Conservation (phyloP, 768 basidiomycete species). For the Pilatotrama ljubarskyi region DNA sequence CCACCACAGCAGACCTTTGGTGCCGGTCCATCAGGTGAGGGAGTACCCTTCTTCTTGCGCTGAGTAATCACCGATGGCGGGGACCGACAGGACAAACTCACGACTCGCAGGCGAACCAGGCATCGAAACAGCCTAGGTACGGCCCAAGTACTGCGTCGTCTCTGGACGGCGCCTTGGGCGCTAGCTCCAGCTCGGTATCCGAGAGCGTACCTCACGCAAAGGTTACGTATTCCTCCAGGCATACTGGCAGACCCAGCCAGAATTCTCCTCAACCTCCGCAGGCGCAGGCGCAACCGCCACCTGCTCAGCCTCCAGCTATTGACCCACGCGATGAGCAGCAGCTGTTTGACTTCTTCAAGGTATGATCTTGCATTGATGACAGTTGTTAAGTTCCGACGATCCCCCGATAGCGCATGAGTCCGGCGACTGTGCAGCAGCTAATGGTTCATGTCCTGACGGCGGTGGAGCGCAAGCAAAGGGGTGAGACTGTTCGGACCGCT, state of each 20-base stretch:
- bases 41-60: too few species aligned
- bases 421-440: not conserved
- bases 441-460: constrained; percentile 2
- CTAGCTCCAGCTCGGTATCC: not conserved
- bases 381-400: too few species aligned
- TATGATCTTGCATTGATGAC: not conserved
- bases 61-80: too few species aligned
- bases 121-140: not conserved
- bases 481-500: not conserved
- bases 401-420: constrained; percentile 6
- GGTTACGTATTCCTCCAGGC: constrained; percentile 3
- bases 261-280: not conserved
- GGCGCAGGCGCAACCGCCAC: not conserved
- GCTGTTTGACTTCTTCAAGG: constrained; percentile 11
- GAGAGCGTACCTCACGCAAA: constrained; percentile 8
- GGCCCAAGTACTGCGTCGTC: constrained; percentile 7
- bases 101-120: not conserved
- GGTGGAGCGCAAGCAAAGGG: not conserved
- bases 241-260: not conserved
- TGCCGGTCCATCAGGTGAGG: too few species aligned
- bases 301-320: not conserved
- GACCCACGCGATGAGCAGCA: not conserved
- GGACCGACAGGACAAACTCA: too few species aligned
- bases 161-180: constrained; percentile 7
- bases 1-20: not conserved